Evolutionary conservation across 2,329 filamentous ascomycete genomes (phyloP).

Genomic region (Dothistroma septosporum): DNA sequence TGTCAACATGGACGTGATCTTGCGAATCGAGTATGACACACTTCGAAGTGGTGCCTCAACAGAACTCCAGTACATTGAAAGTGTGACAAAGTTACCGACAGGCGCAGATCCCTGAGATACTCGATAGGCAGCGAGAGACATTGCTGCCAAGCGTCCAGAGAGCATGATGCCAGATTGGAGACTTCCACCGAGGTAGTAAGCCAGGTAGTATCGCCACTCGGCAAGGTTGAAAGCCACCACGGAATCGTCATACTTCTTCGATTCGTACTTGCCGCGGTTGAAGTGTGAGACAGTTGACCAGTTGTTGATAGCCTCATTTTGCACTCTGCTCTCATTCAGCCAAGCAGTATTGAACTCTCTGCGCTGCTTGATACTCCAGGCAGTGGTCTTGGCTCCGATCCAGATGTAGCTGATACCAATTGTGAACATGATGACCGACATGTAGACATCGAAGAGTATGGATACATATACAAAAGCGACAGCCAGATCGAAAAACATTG

Average conservation of each 20-base stretch:
- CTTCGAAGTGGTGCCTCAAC: slow-evolving; percentile 48
- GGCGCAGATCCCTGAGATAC: slow-evolving; percentile 48
- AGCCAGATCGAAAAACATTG: slow-evolving; percentile 59
- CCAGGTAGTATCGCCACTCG: slow-evolving; percentile 28
- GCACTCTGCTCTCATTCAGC: slow-evolving; percentile 49
- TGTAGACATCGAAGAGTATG: slow-evolving; percentile 59
- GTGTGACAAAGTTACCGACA: slow-evolving; percentile 60
- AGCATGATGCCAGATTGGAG: slow-evolving; percentile 48
- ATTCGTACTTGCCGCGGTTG: slow-evolving; percentile 54
- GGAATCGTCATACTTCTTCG: slow-evolving; percentile 45
- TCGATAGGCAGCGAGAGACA: slow-evolving; percentile 52
- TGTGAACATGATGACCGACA: slow-evolving; percentile 49
- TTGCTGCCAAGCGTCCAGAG: slow-evolving; percentile 47
- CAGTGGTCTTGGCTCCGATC: slow-evolving; percentile 44
- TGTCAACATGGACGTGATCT: slow-evolving; percentile 53
- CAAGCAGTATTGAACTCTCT: slow-evolving; percentile 32
- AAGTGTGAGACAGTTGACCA: slow-evolving; percentile 60
- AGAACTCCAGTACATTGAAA: slow-evolving; percentile 60
- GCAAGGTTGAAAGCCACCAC: slow-evolving; percentile 37
- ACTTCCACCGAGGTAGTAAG: slow-evolving; percentile 35
- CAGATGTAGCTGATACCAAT: slow-evolving; percentile 52
- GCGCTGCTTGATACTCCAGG: slow-evolving; percentile 35
- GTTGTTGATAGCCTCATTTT: slow-evolving; percentile 57
- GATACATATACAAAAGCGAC: slow-evolving; percentile 60
- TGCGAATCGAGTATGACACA: slow-evolving; percentile 48